Evolutionary conservation across 179 eudicot genomes (phyloP).

Genomic region (Carnegiea gigantea): DNA sequence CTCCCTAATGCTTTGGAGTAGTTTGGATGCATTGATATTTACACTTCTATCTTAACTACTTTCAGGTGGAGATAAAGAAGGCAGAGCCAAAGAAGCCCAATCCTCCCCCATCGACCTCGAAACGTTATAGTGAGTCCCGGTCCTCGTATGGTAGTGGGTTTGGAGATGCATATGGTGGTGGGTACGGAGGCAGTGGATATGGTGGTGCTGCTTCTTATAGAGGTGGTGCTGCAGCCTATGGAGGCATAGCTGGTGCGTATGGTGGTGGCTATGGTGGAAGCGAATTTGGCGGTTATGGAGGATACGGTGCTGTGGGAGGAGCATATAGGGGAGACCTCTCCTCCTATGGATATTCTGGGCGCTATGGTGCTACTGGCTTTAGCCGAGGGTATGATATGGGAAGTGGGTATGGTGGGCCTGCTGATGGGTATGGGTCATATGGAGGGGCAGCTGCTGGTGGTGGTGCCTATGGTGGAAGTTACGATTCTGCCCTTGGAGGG

Average conservation of each 20-base stretch:
- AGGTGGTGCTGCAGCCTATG: slow-evolving; percentile 35
- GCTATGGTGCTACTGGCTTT: slow-evolving; percentile 44
- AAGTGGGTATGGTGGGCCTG: slow-evolving; percentile 40
- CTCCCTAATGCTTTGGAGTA: not conserved
- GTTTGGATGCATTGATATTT: not conserved
- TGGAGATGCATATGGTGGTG: slow-evolving; percentile 30
- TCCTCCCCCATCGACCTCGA: slow-evolving; percentile 42
- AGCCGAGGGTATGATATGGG: slow-evolving; percentile 50
- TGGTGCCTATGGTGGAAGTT: slow-evolving; percentile 35
- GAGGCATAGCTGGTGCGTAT: slow-evolving; percentile 40
- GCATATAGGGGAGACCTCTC: slow-evolving; percentile 44
- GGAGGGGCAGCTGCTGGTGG: slow-evolving; percentile 42
- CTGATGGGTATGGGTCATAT: slow-evolving; percentile 39
- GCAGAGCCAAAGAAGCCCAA: slow-evolving; percentile 65
- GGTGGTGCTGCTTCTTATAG: slow-evolving; percentile 40
- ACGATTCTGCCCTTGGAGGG: slow-evolving; percentile 39
- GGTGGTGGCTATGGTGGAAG: slow-evolving; percentile 48
- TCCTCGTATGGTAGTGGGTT: slow-evolving; percentile 45
- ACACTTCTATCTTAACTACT: not conserved
- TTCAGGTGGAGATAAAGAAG: slow-evolving; percentile 63
- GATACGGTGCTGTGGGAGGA: slow-evolving; percentile 42
- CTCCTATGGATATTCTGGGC: slow-evolving; percentile 45
- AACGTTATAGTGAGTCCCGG: slow-evolving; percentile 38
- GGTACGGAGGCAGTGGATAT: slow-evolving; percentile 37
- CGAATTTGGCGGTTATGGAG: slow-evolving; percentile 47